A percentile compares a stretch with the other conserved stretches of the same genome.
Conservation (phyloP, 345 rosid genomes). For the Hypericum androsaemum region DNA sequence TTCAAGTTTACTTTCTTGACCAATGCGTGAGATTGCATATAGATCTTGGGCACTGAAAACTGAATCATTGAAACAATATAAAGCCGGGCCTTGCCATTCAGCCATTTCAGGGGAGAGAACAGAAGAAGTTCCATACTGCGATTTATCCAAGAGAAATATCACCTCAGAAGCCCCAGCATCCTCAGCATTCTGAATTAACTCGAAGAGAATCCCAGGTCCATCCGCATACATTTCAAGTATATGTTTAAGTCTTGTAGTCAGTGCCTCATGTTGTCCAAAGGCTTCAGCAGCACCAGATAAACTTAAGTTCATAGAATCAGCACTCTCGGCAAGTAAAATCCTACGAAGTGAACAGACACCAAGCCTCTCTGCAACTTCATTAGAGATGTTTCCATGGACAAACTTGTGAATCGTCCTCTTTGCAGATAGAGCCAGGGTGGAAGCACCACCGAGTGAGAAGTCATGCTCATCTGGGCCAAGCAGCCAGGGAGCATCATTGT, state of each 20-base stretch:
- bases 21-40: conserved; percentile 94
- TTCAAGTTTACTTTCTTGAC: conserved; percentile 96
- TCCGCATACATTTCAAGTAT: conserved; percentile 98
- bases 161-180: conserved; percentile 98
- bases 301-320: conserved; percentile 91
- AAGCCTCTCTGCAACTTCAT: conserved; percentile 91
- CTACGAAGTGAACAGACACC: conserved; percentile 94
- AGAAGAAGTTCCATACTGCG: conserved; percentile 93
- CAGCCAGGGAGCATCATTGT: conserved; percentile 96
- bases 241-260: conserved; percentile 92
- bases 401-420: conserved; percentile 64
- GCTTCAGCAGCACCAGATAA: conserved; percentile 96
- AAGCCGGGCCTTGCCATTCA: conserved; percentile 98
- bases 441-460: conserved; percentile 41
- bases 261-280: conserved; percentile 96
- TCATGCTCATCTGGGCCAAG: conserved; percentile 57
- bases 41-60: conserved; percentile 91
- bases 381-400: conserved; percentile 85
- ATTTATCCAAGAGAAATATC: conserved; percentile 75
- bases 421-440: conserved; percentile 45
- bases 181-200: conserved; percentile 92
- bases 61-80: conserved; percentile 89
- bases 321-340: conserved; percentile 89
- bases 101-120: conserved; percentile 98
- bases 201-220: conserved; percentile 94